Evolutionary conservation across 2,329 filamentous ascomycete species (phyloP), one percentile per base, ranked within the genome.

Genomic region (Colletotrichum sp.): DNA sequence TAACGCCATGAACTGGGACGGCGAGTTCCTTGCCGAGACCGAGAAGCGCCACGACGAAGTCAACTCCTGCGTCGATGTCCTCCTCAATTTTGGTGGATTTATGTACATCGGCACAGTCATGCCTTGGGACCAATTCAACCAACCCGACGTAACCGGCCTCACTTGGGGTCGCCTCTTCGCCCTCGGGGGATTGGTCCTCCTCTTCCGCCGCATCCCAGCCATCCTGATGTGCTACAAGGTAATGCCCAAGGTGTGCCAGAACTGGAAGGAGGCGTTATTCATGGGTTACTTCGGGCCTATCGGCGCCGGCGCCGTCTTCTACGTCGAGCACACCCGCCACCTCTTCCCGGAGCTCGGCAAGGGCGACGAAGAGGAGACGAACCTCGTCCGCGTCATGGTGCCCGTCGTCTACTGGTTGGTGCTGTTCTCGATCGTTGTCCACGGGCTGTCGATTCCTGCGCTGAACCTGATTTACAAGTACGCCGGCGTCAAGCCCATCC

Each of bases 241-340:
- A 7, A 90, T 92, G 88, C 89, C 90, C 0, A 83, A 83, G 2
- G 85, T 88, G 0, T 87, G 88, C 72, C 86, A 86, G 21, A 83
- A 86, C 79, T 91, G 87, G 85, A 90, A 89, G 78, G 90, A 92
- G 76, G 91, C 90, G 0, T 79, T 92, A 0, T 92, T 92, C 75
- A 90, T 92, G 89, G 91, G 91, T 0, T 92, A 92, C 76, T 96
- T 96, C 79, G 94, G 94, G 0, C 94, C 94, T 0, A 95, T 96
- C 66, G 94, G 94, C 4, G 93, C 95, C 12, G 93, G 92, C n/a
- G 94, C 94, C 1, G 89, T 95, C 32, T 96, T 95, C 83, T 96
- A 96, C 82, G 88, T 96, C 16, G 86, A 88, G 78, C 87, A 89
- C 71, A 84, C 86, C 2, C 82, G 83, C 6, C 82, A 88, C 8